Conservation (phyloP, 345 rosid species). For the Erucastrum elatum region DNA sequence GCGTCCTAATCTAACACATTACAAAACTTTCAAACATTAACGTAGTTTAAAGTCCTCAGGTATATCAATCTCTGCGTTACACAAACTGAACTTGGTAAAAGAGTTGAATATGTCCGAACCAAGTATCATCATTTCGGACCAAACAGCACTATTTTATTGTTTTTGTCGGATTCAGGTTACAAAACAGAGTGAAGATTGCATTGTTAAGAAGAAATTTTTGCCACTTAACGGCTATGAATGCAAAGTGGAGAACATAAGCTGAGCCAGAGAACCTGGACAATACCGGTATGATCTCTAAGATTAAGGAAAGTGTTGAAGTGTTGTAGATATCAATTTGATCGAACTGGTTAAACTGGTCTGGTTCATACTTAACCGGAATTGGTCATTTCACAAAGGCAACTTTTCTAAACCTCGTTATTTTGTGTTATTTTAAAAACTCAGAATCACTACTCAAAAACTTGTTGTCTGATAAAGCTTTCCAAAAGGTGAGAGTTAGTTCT, state of each 20-base stretch:
- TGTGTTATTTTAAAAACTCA: background rate
- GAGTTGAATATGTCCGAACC: constrained; percentile 44
- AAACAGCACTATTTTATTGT: background rate
- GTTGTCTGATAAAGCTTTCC: constrained; percentile 20
- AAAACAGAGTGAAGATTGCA: background rate
- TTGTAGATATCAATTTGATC: background rate
- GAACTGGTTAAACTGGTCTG: background rate
- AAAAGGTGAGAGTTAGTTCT: constrained; percentile 21
- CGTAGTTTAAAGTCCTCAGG: constrained; percentile 13
- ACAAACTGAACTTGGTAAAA: too few relatives aligned
- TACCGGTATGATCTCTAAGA: constrained; percentile 95
- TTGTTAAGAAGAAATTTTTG: too few relatives aligned
- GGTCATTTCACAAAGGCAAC: background rate
- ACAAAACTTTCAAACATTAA: background rate
- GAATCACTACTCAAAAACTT: constrained; percentile 26
- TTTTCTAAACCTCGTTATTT: background rate
- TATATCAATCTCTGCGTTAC: too few relatives aligned
- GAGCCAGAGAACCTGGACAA: constrained; percentile 63
- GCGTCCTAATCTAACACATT: background rate
- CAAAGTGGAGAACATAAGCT: background rate
- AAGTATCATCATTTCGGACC: background rate
- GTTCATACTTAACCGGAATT: constrained; percentile 10
- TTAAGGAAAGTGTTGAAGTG: constrained; percentile 60
- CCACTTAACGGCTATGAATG: background rate
- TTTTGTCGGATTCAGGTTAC: background rate